Conservation (phyloP, 2,329 filamentous ascomycete species). For the Ambrosiella cleistominuta region DNA sequence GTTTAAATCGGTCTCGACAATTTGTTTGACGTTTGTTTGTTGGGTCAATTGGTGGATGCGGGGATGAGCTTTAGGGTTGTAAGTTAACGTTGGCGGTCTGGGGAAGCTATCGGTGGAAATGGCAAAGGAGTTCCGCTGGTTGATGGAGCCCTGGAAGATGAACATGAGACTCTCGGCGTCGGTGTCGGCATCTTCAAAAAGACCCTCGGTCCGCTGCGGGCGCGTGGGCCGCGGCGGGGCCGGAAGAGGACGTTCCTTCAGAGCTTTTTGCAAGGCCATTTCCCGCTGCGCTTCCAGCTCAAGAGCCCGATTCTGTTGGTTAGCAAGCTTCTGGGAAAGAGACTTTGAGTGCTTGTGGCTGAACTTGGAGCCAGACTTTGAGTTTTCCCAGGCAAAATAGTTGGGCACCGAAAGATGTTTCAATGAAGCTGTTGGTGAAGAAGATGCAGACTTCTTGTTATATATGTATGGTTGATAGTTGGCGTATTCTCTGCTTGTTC, state of each 20-base stretch:
- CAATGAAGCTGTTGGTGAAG: constrained; percentile 1
- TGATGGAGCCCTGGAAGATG: neutral
- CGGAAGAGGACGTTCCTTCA: neutral
- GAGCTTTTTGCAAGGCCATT: constrained; percentile 6
- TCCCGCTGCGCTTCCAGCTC: constrained; percentile 8
- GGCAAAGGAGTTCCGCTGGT: constrained; percentile 2
- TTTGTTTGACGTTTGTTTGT: neutral
- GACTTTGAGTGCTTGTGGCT: constrained; percentile 1
- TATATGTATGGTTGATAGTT: neutral
- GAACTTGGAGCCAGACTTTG: neutral
- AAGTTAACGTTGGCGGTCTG: neutral
- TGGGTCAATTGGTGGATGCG: neutral
- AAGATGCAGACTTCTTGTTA: constrained; percentile 1
- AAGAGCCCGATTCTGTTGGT: neutral
- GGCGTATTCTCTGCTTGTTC: neutral
- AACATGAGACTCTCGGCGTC: constrained; percentile 8
- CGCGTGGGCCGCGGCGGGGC: neutral
- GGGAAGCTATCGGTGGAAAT: neutral
- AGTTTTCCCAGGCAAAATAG: neutral
- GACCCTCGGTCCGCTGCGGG: neutral
- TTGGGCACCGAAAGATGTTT: constrained; percentile 1
- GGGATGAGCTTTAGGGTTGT: neutral
- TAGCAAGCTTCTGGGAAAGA: neutral
- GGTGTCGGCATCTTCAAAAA: neutral
- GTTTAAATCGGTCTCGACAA: constrained; percentile 5